phyloP scores from a whole-genome alignment of 768 basidiomycete genomes.

The Coprinopsis cinerea region DNA sequence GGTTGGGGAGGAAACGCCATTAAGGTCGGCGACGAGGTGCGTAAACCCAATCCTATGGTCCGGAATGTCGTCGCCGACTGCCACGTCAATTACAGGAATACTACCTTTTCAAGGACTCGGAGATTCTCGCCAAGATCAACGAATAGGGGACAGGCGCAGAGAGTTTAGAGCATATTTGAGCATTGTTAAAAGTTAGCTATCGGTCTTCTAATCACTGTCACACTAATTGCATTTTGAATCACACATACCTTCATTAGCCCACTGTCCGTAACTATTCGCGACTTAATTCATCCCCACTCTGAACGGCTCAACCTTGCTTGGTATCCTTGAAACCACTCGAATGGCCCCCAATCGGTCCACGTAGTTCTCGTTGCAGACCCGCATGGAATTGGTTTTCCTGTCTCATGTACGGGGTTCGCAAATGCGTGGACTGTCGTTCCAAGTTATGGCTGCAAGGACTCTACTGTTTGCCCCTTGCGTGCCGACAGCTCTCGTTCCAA shows the following conservation, averaged over 20 bases:
- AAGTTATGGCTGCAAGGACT: too few relatives aligned
- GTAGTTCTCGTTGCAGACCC: too few relatives aligned
- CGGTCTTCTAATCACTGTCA: background rate
- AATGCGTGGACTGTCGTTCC: background rate
- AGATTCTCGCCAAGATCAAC: conserved; percentile 94
- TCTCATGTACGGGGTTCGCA: too few relatives aligned
- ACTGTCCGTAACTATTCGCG: conserved; percentile 3
- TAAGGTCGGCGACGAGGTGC: conserved; percentile 94
- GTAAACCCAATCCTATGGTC: conserved; percentile 22
- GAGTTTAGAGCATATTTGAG: background rate
- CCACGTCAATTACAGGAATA: conserved; percentile 63
- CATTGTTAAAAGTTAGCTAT: conserved; percentile 14
- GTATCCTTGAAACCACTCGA: too few relatives aligned
- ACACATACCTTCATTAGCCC: background rate
- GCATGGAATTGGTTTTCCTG: too few relatives aligned
- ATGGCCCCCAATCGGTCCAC: too few relatives aligned
- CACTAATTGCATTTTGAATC: background rate
- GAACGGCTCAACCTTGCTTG: background rate
- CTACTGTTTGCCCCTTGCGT: too few relatives aligned
- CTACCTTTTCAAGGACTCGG: conserved; percentile 88
- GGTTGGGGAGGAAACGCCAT: conserved; percentile 96
- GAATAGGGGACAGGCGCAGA: conserved; percentile 46
- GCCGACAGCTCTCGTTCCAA: too few relatives aligned
- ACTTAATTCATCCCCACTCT: conserved; percentile 5
- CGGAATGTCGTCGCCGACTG: conserved; percentile 5